Conservation (phyloP, 164 flowering plant species). For the Macadamia tetraphylla region DNA sequence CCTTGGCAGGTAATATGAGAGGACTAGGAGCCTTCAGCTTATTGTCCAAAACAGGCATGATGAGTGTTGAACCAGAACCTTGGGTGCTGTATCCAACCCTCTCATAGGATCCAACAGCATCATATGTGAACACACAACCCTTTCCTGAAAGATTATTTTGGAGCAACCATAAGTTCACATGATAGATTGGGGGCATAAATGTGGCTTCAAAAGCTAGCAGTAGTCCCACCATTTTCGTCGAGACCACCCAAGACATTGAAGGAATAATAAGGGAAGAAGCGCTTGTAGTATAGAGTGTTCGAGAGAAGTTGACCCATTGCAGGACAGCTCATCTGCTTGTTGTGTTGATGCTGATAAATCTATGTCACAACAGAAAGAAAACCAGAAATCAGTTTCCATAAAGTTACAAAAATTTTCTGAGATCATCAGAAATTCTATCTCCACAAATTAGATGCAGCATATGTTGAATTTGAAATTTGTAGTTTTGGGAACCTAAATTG, state of each 20-base stretch:
- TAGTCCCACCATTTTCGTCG: constrained; percentile 65
- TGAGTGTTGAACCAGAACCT: constrained; percentile 92
- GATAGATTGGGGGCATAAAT: not conserved
- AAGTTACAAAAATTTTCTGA: not conserved
- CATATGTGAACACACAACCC: constrained; percentile 97
- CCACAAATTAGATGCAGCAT: not conserved
- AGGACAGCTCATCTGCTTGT: constrained; percentile 99
- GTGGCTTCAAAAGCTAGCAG: not conserved
- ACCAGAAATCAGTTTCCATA: not conserved
- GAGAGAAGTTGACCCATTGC: constrained; percentile 96
- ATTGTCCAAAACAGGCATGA: constrained; percentile 91
- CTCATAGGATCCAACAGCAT: constrained; percentile 99
- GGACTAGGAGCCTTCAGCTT: constrained; percentile 97
- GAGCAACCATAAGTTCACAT: not conserved
- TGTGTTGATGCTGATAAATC: constrained; percentile 94
- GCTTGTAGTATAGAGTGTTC: constrained; percentile 94
- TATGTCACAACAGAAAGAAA: constrained; percentile 18
- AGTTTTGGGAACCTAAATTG: not conserved
- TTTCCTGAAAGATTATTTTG: constrained; percentile 46
- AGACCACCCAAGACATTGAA: constrained; percentile 97
- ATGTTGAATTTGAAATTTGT: not conserved
- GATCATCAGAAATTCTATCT: not conserved
- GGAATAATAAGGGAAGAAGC: constrained; percentile 95
- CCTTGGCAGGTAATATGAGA: constrained; percentile 81
- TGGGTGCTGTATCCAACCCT: constrained; percentile 93